Conservation (phyloP, 164 flowering plant genomes). For the Vitis amurensis region DNA sequence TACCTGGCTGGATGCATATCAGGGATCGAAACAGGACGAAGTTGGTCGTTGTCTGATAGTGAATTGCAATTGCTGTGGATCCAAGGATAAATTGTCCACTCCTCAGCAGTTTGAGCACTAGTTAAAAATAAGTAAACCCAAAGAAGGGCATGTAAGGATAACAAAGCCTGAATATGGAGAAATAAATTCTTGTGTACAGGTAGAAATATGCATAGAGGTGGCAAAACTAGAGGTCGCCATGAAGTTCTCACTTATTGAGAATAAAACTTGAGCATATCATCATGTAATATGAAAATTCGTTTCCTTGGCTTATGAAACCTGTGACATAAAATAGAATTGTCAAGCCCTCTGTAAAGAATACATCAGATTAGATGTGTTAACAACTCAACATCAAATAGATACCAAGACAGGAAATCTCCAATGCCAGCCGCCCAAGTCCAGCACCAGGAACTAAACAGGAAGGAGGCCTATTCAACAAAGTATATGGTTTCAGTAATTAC, state of each 20-base stretch:
- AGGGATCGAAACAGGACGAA: slow-evolving; percentile 83
- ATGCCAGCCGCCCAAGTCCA: slow-evolving; percentile 95
- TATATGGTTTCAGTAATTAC: background rate
- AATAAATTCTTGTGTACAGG: background rate
- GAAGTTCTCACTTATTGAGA: slow-evolving; percentile 75
- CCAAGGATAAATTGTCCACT: slow-evolving; percentile 99
- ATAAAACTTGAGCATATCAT: slow-evolving; percentile 99
- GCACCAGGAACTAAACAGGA: slow-evolving; percentile 98
- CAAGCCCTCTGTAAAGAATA: background rate
- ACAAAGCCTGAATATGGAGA: background rate
- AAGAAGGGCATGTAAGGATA: background rate
- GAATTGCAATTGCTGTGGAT: slow-evolving; percentile 98
- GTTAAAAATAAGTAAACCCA: background rate
- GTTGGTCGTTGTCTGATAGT: slow-evolving; percentile 84
- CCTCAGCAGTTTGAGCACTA: slow-evolving; percentile 61
- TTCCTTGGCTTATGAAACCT: slow-evolving; percentile 96
- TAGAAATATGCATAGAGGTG: background rate
- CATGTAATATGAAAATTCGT: slow-evolving; percentile 99
- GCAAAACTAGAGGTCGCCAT: background rate
- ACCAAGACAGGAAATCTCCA: slow-evolving; percentile 93
- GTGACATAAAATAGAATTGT: slow-evolving; percentile 18
- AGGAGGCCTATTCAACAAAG: slow-evolving; percentile 58
- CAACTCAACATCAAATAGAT: slow-evolving; percentile 19
- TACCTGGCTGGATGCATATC: slow-evolving; percentile 98
- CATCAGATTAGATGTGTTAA: background rate